phyloP scores from a whole-genome alignment of 148 eudicot species.

The Camellia sinensis region DNA sequence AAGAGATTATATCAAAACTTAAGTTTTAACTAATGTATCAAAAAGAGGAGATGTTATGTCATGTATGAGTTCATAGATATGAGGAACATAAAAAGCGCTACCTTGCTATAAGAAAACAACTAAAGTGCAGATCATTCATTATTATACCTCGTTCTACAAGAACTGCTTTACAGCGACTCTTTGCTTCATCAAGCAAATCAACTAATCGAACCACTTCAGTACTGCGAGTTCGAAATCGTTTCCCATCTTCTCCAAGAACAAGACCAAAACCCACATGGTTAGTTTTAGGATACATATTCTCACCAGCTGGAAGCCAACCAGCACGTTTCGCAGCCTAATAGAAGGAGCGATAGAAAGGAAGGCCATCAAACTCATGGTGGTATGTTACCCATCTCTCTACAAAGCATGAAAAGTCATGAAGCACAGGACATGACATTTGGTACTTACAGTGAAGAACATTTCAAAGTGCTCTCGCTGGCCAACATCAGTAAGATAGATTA shows the following conservation, averaged over 20 bases:
- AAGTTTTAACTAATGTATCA: background rate
- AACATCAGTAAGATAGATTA: slow-evolving; percentile 89
- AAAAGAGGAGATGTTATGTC: background rate
- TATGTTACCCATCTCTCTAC: background rate
- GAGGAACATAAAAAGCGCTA: background rate
- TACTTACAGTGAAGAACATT: slow-evolving; percentile 81
- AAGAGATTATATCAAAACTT: background rate
- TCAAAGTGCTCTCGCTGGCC: slow-evolving; percentile 98
- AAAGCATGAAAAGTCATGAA: background rate
- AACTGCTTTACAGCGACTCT: slow-evolving; percentile 62
- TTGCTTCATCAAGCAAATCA: slow-evolving; percentile 97
- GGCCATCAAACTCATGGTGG: background rate
- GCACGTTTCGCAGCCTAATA: slow-evolving; percentile 80
- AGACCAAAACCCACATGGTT: slow-evolving; percentile 98
- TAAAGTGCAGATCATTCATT: background rate
- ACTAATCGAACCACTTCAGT: slow-evolving; percentile 80
- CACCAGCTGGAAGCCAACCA: slow-evolving; percentile 88
- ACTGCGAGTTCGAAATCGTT: slow-evolving; percentile 86
- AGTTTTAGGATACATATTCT: slow-evolving; percentile 62
- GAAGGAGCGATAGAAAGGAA: background rate
- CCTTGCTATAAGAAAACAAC: background rate
- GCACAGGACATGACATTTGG: slow-evolving; percentile 1
- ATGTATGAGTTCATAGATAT: background rate
- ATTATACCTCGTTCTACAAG: slow-evolving; percentile 71
- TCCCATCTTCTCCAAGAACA: slow-evolving; percentile 94